Evolutionary conservation across 2,329 filamentous ascomycete species (phyloP), one percentile per base, ranked within the genome.

Genomic region (Claviceps fusiformis): DNA sequence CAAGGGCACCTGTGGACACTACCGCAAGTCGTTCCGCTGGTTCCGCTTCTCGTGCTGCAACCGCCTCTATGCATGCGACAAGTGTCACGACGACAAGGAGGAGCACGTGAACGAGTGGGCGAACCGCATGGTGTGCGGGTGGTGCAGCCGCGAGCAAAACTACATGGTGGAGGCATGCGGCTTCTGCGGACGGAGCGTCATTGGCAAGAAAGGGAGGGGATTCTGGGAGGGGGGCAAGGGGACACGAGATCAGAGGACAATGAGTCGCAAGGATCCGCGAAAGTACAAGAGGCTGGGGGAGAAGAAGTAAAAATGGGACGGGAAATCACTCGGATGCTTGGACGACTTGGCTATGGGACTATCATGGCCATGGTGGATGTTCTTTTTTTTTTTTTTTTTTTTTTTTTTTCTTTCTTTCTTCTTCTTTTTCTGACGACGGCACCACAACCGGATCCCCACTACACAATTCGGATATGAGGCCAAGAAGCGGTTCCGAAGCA

Each of bases 201-300:
- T 90, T 53, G 83, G 86, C 0, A 75, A 70, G 59, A 84, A 81
- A 64, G 80, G 80, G 3, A 69, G 66, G 47, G 89, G 89, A 0
- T 95, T 90, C 70, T 95, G 89, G 89, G 89, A 95, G 72, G 89
- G 89, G 11, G 89, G 89, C 1, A 89, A 86, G 67, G 87, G 87
- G 1, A 91, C 87, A n/a, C 74, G 87, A 58, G 86, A 90, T 65
- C 80, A 75, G 67, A 71, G 70, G 37, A 71, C 77, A 63, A 91
- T 91, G 87, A 87, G 82, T 62, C 76, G 83, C 57, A 89, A 89
- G 70, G 86, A 89, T 68, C 83, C 83, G 64, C 77, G 86, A 63
- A 89, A 89, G 73, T 83, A 82, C 66, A 85, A 83, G 66, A 75
- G 85, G 53, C 65, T 80, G 45, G 80, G 79, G 11, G 53, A 49